phyloP scores from a whole-genome alignment of 2,329 filamentous ascomycete genomes.

The Talaromyces albobiverticillius region DNA sequence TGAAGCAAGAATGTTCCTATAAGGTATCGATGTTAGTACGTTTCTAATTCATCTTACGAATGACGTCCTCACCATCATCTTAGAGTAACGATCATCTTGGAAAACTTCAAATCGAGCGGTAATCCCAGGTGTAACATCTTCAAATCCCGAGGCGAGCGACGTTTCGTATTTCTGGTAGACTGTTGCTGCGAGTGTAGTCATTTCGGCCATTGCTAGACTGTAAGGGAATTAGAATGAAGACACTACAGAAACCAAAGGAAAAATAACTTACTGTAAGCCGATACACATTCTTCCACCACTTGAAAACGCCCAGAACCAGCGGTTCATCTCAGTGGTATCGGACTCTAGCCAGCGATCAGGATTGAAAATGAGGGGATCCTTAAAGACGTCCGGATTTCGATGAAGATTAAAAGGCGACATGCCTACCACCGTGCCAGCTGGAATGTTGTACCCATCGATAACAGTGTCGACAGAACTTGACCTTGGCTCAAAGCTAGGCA shows the following conservation, averaged over 20 bases:
- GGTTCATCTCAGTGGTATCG: not conserved
- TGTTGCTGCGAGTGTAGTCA: not conserved
- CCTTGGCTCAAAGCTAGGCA: not conserved
- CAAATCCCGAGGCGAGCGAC: constrained; percentile 13
- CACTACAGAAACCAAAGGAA: not conserved
- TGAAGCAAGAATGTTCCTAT: constrained; percentile 6
- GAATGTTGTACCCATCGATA: not conserved
- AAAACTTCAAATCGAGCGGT: constrained; percentile 31
- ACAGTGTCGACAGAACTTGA: not conserved
- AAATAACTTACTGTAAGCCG: not conserved
- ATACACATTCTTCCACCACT: not conserved
- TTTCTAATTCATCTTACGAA: not conserved
- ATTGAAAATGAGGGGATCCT: not conserved
- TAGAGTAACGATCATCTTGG: constrained; percentile 24
- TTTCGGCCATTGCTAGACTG: not conserved
- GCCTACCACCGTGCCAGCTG: not conserved
- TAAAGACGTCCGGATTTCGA: not conserved
- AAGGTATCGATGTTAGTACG: not conserved
- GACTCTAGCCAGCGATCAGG: not conserved
- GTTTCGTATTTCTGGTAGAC: constrained; percentile 5
- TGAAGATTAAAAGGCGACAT: not conserved
- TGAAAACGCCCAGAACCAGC: not conserved
- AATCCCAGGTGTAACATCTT: constrained; percentile 23
- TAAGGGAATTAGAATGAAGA: not conserved
- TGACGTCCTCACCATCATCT: constrained; percentile 11